Evolutionary conservation across 1,284 basidiomycete species (phyloP).

Genomic region (Malassezia restricta): DNA sequence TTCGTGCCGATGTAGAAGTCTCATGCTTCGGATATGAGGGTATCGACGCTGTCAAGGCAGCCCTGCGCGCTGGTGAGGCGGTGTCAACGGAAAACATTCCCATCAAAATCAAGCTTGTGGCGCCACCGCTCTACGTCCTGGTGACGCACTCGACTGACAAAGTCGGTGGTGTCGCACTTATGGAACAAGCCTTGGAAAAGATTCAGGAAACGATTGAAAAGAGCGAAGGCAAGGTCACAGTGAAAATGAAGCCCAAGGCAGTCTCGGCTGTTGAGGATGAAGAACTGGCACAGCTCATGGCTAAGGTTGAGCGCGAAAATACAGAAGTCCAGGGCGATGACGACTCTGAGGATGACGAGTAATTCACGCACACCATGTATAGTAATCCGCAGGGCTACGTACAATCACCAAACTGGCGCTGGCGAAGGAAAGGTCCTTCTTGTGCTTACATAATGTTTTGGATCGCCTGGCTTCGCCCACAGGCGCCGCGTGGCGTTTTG

Average conservation of each 20-base stretch:
- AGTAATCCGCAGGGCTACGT: background rate
- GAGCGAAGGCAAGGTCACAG: conserved; percentile 59
- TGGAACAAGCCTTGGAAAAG: conserved; percentile 82
- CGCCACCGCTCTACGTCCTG: conserved; percentile 88
- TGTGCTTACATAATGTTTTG: background rate
- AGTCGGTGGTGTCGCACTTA: conserved; percentile 76
- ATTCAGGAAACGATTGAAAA: conserved; percentile 79
- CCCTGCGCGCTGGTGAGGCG: conserved; percentile 72
- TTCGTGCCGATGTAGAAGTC: conserved; percentile 92
- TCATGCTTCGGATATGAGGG: conserved; percentile 93
- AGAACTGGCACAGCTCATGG: conserved; percentile 46
- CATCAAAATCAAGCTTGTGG: conserved; percentile 92
- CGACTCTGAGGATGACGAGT: conserved; percentile 18
- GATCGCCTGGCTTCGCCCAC: background rate
- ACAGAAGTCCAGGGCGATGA: conserved; percentile 46
- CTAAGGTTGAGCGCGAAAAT: conserved; percentile 45
- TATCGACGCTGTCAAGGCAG: conserved; percentile 94
- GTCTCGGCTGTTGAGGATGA: conserved; percentile 45
- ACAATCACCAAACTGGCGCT: no score
- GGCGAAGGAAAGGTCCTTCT: background rate
- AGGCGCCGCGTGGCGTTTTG: background rate
- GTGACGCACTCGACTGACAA: conserved; percentile 95
- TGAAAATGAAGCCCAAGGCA: conserved; percentile 75
- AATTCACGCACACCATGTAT: background rate
- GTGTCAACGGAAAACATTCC: conserved; percentile 80